Evolutionary conservation across 2,329 filamentous ascomycete species (phyloP), one percentile per base, ranked within the genome.

Genomic region (Metarhizium brunneum): DNA sequence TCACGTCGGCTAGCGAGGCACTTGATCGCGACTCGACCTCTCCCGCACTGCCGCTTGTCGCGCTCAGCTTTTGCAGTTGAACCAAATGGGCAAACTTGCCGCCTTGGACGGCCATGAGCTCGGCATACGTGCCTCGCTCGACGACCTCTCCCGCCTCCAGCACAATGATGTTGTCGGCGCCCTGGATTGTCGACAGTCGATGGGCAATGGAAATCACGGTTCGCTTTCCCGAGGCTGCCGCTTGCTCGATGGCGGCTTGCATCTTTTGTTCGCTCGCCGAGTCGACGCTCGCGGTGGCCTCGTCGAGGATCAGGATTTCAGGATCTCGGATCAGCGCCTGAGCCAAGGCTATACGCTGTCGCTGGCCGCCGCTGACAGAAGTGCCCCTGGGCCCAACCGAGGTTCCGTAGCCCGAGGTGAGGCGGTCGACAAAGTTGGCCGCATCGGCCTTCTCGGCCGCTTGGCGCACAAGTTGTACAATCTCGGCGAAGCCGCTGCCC

Each of bases 151-250:
- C 84, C 55, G 77, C 69, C 2, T 78, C 71, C 58, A 86, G 69
- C 5, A 87, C 83, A n/a, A 85, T 69, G 50, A 87, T 86, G 51
- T 79, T 75, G 60, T 86, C 81, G 0, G 83, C 83, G 53, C 78
- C 69, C 57, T 74, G 75, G 56, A 82, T 77, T 0, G 79, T 82
- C 0, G 25, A 52, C 32, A 57, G 56, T 20, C 55, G 48, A 10
- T 56, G 54, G 6, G 47, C 55, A 3, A 56, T 45, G 6, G 48
- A 54, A 13, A 58, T 25, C 35, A 56, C 18, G 1, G 56, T 58
- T 20, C 53, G 49, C 8, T 30, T 7, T 42, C 35, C 35, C 8
- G 54, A 43, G 35, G 25, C 20, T 6, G 13, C 30, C 10, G n/a
- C 30, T 10, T 14, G 36, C 29, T 52, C 47, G 25, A 58, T 52